Conservation (phyloP, 2,329 filamentous ascomycete species). For the Cyphellophora europaea region DNA sequence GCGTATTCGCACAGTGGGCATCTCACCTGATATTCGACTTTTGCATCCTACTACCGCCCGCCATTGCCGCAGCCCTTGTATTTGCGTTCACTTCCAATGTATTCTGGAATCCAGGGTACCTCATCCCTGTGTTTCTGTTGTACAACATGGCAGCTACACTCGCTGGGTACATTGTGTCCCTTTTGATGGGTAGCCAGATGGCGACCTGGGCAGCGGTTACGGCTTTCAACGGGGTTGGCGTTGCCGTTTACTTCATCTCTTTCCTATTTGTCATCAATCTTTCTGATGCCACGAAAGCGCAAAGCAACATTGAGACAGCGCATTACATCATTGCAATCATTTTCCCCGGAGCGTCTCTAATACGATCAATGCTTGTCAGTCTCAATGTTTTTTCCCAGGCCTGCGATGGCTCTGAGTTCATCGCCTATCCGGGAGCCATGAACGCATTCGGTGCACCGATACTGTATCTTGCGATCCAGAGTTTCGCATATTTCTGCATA, state of each 20-base stretch:
- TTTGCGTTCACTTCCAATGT: no score
- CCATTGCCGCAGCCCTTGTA: no score
- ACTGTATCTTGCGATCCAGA: constrained; percentile 12
- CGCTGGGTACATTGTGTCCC: constrained; percentile 11
- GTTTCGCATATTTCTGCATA: constrained; percentile 6
- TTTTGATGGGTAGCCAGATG: constrained; percentile 10
- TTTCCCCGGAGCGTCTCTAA: constrained; percentile 10
- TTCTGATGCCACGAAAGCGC: constrained; percentile 3
- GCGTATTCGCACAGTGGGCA: no score
- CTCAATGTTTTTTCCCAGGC: constrained; percentile 11
- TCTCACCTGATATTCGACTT: no score
- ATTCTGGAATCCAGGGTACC: no score
- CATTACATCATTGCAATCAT: constrained; percentile 12
- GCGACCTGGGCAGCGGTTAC: constrained; percentile 13
- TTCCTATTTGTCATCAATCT: constrained; percentile 6
- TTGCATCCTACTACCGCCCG: no score
- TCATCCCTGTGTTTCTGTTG: constrained; percentile 10
- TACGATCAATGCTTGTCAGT: constrained; percentile 9
- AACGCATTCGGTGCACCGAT: constrained; percentile 10
- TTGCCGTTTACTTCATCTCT: constrained; percentile 10
- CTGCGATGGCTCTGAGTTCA: constrained; percentile 5
- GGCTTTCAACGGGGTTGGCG: constrained; percentile 7
- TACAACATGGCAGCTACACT: constrained; percentile 10
- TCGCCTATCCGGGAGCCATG: constrained; percentile 7
- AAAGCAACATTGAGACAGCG: constrained; percentile 4